A percentile compares a stretch with the other conserved stretches of the same genome.
Conservation (phyloP, 768 basidiomycete genomes). For the Paxillus rubicundulus region DNA sequence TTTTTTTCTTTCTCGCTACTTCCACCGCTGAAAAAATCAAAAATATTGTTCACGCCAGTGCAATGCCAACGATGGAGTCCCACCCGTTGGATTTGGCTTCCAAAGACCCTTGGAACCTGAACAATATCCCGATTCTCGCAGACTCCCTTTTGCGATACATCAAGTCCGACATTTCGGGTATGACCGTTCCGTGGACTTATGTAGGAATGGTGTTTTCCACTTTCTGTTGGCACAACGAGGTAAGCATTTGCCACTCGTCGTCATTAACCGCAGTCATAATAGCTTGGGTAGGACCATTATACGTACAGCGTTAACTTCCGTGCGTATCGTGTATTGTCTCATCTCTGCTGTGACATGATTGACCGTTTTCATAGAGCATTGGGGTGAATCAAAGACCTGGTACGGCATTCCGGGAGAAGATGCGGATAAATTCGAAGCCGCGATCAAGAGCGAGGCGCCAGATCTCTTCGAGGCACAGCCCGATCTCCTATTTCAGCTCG, state of each 20-base stretch:
- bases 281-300: conserved; percentile 77
- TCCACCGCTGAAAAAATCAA: conserved; percentile 27
- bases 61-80: conserved; percentile 93
- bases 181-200: conserved; percentile 99
- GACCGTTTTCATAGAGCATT: conserved; percentile 70
- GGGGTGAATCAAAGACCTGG: conserved; percentile 99
- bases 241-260: conserved; percentile 33
- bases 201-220: conserved; percentile 99
- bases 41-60: conserved; percentile 45
- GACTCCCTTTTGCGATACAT: conserved; percentile 95
- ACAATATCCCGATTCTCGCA: conserved; percentile 91
- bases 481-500: conserved; percentile 93
- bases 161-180: conserved; percentile 98
- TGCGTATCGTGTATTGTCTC: conserved; percentile 40
- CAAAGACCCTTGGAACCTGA: conserved; percentile 94
- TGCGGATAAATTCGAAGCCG: conserved; percentile 94
- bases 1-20: conserved; percentile 5
- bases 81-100: conserved; percentile 87
- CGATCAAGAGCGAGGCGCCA: conserved; percentile 92
- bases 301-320: conserved; percentile 95
- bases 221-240: conserved; percentile 99
- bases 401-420: conserved; percentile 97
- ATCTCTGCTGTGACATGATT: conserved; percentile 23
- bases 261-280: conserved; percentile 22
- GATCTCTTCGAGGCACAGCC: conserved; percentile 98